Conservation (phyloP, 352 stramenopile species). For the Phytophthora pistaciae region DNA sequence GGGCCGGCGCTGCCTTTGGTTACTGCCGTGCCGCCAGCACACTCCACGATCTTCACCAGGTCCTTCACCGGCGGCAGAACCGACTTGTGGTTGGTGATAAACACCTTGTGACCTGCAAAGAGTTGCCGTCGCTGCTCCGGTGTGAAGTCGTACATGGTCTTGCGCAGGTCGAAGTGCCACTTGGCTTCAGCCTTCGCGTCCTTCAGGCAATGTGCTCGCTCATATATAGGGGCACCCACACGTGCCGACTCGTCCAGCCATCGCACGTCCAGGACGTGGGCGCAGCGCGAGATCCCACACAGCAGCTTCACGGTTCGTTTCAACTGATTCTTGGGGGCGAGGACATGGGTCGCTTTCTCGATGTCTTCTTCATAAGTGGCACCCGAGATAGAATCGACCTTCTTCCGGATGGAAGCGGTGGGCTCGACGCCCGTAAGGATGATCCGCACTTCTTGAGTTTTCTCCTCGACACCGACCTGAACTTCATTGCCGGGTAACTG, state of each 20-base stretch:
- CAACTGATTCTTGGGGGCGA: constrained; percentile 51
- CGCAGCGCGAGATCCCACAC: constrained; percentile 61
- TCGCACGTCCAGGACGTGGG: constrained; percentile 61
- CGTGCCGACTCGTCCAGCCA: constrained; percentile 68
- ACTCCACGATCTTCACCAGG: constrained; percentile 64
- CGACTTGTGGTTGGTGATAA: constrained; percentile 65
- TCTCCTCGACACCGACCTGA: constrained; percentile 14
- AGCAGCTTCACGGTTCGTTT: constrained; percentile 73
- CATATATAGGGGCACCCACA: constrained; percentile 40
- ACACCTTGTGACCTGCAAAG: constrained; percentile 47
- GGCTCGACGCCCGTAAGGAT: constrained; percentile 63
- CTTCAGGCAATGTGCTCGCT: constrained; percentile 50
- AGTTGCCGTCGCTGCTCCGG: constrained; percentile 41
- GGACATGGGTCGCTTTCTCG: constrained; percentile 55
- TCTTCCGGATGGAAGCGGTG: constrained; percentile 47
- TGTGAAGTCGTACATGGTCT: constrained; percentile 59
- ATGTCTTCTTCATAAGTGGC: constrained; percentile 58
- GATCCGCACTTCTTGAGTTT: constrained; percentile 38
- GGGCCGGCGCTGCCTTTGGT: constrained; percentile 37
- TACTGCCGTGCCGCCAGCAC: constrained; percentile 46
- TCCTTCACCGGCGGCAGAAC: constrained; percentile 57
- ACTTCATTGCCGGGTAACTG: constrained; percentile 26
- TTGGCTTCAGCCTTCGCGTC: constrained; percentile 55
- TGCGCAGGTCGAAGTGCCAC: constrained; percentile 57
- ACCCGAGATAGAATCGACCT: constrained; percentile 51